phyloP scores from a whole-genome alignment of 2,329 filamentous ascomycete genomes.

The Xenosphaeropsis pyriputrescens region DNA sequence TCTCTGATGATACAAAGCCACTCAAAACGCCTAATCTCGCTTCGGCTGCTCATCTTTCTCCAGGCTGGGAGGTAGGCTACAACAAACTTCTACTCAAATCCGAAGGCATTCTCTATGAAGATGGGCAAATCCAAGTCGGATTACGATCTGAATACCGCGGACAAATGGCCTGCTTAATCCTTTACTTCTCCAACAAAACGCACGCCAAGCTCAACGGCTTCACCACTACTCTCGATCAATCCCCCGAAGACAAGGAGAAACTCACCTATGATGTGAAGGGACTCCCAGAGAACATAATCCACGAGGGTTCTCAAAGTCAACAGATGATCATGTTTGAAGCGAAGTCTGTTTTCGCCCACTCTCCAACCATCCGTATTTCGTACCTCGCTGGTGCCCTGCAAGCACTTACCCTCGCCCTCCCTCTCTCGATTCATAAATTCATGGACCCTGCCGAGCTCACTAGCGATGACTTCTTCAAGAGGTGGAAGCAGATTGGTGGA shows the following conservation, averaged over 20 bases:
- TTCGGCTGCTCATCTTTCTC: conserved; percentile 81
- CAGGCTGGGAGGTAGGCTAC: conserved; percentile 87
- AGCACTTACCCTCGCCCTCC: conserved; percentile 80
- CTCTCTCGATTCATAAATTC: conserved; percentile 83
- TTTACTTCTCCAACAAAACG: conserved; percentile 94
- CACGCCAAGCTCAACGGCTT: conserved; percentile 76
- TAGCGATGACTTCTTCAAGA: conserved; percentile 93
- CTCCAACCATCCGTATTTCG: conserved; percentile 84
- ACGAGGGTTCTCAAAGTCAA: conserved; percentile 64
- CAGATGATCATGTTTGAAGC: conserved; percentile 93
- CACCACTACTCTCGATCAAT: conserved; percentile 83
- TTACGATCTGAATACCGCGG: conserved; percentile 86
- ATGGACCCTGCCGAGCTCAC: conserved; percentile 84
- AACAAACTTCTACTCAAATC: conserved; percentile 64
- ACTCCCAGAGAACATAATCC: conserved; percentile 70
- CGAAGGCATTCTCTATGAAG: conserved; percentile 88
- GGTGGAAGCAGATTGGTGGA: conserved; percentile 96
- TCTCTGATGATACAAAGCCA: conserved; percentile 40
- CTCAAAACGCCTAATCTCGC: conserved; percentile 70
- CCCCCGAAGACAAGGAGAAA: conserved; percentile 45
- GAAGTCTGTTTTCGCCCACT: conserved; percentile 63
- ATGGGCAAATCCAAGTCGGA: conserved; percentile 85
- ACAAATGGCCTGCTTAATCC: conserved; percentile 88
- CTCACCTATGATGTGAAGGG: conserved; percentile 80
- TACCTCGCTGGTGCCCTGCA: conserved; percentile 91